Evolutionary conservation across 2,329 filamentous ascomycete genomes (phyloP), one percentile per base, ranked within the genome.

Genomic region (Colletotrichum karsti): DNA sequence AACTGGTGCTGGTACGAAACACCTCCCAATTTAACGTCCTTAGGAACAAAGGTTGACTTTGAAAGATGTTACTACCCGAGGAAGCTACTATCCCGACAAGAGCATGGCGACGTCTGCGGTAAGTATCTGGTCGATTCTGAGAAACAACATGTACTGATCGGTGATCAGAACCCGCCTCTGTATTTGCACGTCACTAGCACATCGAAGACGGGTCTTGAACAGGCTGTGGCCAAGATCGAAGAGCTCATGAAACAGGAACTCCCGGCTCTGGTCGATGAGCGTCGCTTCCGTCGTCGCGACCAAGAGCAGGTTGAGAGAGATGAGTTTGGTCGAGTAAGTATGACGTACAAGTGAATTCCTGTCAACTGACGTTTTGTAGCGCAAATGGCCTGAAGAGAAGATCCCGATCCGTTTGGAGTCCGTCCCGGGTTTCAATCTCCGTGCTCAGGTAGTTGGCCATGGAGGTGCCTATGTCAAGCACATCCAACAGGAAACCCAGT

Each of bases 361-460:
- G 12, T 30, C 26, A 48, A 46, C 69, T 74, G 67, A 76, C 60
- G 53, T 39, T 44, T n/a, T 41, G 33, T 72, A 97, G 94, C 94
- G 95, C 73, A 99, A 98, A 93, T 99, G 96, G 96, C 95, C 96
- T 1, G 96, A 98, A 77, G 94, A 98, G 82, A 94, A 93, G 74
- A 97, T 99, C 55, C 91, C 94, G 2, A 95, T 99, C 73, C 90
- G 91, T 70, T 90, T 99, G 64, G 96, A 98, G 73, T 93, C 95
- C 0, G 90, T 98, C 59, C 93, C 91, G 24, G 96, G 96, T 20
- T 99, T 99, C 83, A 99, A 99, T 77, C 85, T 99, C 53, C 92
- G 96, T 71, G 96, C 96, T 58, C 95, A 98, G 78, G 95, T 99
- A 51, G 96, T 99, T 61, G 96, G 96, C 55, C 93, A 95, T 73